Evolutionary conservation across 2,329 filamentous ascomycete genomes (phyloP), one percentile per base, ranked within the genome.

Genomic region (Zymoseptoria passerinii): DNA sequence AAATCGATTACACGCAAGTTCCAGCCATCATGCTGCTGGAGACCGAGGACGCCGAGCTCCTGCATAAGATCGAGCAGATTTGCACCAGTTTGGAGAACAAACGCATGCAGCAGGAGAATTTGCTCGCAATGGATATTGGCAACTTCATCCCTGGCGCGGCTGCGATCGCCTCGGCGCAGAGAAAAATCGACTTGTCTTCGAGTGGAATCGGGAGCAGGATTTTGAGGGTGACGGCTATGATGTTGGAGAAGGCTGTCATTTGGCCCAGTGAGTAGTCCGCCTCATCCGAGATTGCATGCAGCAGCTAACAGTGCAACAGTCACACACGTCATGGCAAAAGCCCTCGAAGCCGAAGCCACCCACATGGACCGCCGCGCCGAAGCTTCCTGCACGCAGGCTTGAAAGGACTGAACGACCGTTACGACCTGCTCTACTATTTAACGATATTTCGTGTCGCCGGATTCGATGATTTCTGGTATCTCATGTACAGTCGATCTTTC

Each of bases 1-100:
- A 88, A 0, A 83, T 94, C 35, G 90, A 96, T 67, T 81, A 90
- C 54, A 79, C 80, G 0, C 86, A 92, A 65, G 88, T 95, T 7
- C 90, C 91, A 2, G 90, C 87, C 1, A 88, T 95, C 58, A 90
- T 96, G 84, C 81, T 96, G 3, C 80, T 97, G 1, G 92, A 96
- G 68, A 89, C 94, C 18, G 92, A 97, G 70, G 92, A 99, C 65
- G 82, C 88, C 64, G 92, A 92, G 72, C 79, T 97, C 1, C 76
- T 97, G 6, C 80, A 83, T 50, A 96, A 95, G 75, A 85, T 96
- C 23, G 83, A 88, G 64, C 87, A 90, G 62, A 87, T 97, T 8
- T 76, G 96, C 48, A 77, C 81, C 40, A 87, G 83, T 61, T 85
- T 90, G 8, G 90, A 96, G 71, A 79, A 83, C 68, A 96, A 95